Evolutionary conservation across 768 basidiomycete genomes (phyloP), one percentile per base, ranked within the genome.

Genomic region (Brasilioporus rufonigricans): DNA sequence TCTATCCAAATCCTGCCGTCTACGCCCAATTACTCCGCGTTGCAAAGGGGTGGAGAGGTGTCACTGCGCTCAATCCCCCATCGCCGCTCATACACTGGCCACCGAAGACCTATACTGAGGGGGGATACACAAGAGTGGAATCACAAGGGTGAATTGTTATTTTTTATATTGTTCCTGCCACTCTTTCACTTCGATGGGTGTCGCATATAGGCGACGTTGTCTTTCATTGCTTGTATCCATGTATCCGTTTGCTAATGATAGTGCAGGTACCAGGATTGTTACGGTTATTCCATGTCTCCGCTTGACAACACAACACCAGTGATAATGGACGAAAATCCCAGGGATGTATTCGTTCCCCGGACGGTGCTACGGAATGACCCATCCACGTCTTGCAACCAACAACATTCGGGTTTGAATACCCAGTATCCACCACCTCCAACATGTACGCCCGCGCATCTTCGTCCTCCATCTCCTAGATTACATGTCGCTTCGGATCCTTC

Each of bases 11-110:
- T 16, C 67, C 67, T 40, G 56, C 77, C 40, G 76, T 79, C 3
- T 76, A 82, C 11, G 72, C 75, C 33, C 78, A 74, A 36, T 76
- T 89, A 2, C 75, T 78, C n/a, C 72, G 74, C n/a, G 79, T 82
- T 18, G 86, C 87, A 12, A 76, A 79, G 21, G 71, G 77, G 18
- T 90, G 86, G 87, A 73, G 87, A 10, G 87, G 88, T 2, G 72
- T 89, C 29, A 80, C 82, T n/a, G 86, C 86, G 8, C 71, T 83
- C 56, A 70, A 71, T 23, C 63, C 71, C 4, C 64, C 67, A 1
- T 61, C 58, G 11, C 57, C 65, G 5, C 50, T 60, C 31, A 14
- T 40, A 9, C 43, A 55, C 11, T 57, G 57, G 1, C 68, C 69
- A 33, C 65, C 65, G 44, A 70, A 35, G 43, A 59, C 61, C 0